Base-by-base conservation (phyloP, 805 yeast species). In the Maudiozyma bulderi region DNA sequence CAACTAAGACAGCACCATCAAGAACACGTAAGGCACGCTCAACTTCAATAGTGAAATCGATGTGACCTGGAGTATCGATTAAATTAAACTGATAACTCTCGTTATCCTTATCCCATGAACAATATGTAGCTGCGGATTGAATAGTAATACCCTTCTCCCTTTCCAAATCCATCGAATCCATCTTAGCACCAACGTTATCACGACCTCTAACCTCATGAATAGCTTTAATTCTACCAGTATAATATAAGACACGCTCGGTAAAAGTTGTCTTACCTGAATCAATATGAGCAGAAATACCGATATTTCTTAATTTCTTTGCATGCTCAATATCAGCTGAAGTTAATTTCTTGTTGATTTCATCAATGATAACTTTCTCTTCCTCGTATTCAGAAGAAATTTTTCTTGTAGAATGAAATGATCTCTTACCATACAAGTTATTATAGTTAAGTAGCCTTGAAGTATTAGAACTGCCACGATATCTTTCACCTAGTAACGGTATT, bases 91-190 rank as follows among this genome's bases (percentile, higher is more conserved):
- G 96, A 67, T 81, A 91, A 53, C 76, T 74, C 53, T 74, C 68
- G 43, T 72, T 67, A 49, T 78, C 82, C 64, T 86, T 86, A 51
- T 83, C 83, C 99, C 99, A 93, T 45, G 95, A 83, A 74, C 98
- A 91, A 73, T 86, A 93, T 1, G 99, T 93, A 35, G 99, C 99
- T 54, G 99, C 99, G 52, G 96, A 88, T 71, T 93, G 99, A 65
- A 93, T 93, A 46, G 99, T 93, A 63, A 93, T 93, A 69, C 99
- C 99, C 67, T 93, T 93, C 69, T 93, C 99, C 66, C 99, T 82
- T 71, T 93, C 99, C 57, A 93, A 76, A 59, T 93, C 99, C 99
- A 93, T 93, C 52, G 90, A 91, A 69, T 93, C 99, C 99, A 93
- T 93, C 72, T 90, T 93, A 49, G 99, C 99, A 52, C 99, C 99